Base-by-base conservation (phyloP, 2,329 filamentous ascomycete species). In the Fusarium zealandicum region DNA sequence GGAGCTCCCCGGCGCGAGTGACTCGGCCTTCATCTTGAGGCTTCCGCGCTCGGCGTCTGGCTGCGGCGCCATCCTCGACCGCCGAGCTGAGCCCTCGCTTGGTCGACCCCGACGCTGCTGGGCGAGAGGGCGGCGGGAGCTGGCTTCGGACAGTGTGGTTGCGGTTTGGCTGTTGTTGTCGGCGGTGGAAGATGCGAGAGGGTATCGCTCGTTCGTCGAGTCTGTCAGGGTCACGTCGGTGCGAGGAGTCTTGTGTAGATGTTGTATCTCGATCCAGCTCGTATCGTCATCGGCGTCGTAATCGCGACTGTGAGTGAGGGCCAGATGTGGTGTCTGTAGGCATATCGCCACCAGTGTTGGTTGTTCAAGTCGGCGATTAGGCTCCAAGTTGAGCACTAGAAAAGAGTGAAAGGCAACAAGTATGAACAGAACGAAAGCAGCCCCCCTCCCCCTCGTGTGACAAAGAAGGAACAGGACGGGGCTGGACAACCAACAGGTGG, bases 1-100 rank as follows among this genome's bases (percentile, higher is more conserved):
- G 47, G 75, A 76, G 70, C 78, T 81, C 49, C 79, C 80, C 32
- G 75, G 77, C 16, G 75, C 76, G 47, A 82, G 69, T 13, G 78
- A 80, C 62, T 87, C 85, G 58, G 87, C 84, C 64, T 82, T 83
- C 59, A 84, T 74, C 59, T 82, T 81, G 68, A 84, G 79, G 38
- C 80, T 81, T 65, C 82, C 83, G 68, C 88, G 77, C 68, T 84
- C 81, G 64, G 84, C 75, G 65, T 79, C 76, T 51, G 69, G 70
- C 31, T 71, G 69, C 35, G 70, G 70, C 36, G 76, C 75, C 75
- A 76, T 79, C 57, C 42, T 68, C 43, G 76, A 75, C 70, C 70
- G 75, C 40, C 49, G 60, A 48, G 61, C 58, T 52, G 60, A 64
- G 57, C 57, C 52, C 59, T 55, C 60, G 43, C 50, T 54, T 51